Evolutionary conservation across 371 early-diverging fungal species (phyloP), one percentile per base, ranked within the genome.

Genomic region (Catenaria anguillulae): DNA sequence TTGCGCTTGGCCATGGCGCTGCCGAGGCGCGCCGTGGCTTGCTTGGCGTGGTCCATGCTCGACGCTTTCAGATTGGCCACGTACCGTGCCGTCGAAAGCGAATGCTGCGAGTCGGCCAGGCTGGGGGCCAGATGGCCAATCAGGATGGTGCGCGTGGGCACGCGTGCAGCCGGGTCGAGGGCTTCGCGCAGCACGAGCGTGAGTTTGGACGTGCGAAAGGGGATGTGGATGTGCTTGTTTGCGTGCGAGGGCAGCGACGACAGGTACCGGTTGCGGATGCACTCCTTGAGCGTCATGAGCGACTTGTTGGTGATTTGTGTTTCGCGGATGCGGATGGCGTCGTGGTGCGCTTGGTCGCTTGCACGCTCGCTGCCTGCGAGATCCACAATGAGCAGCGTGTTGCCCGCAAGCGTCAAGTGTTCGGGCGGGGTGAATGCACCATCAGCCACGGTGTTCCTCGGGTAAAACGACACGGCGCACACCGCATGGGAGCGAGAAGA

Each of bases 401-500:
- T 21, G 37, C 8, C 8, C 37, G 8, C 37, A 13, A 37, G 37
- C 37, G 13, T 4, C 37, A 37, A 13, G 37, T 13, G 8, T 4
- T 37, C 37, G 37, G 37, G 37, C n/a, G n/a, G n/a, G n/a, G n/a
- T n/a, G n/a, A n/a, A n/a, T 17, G 40, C 40, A 10, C 40, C 40
- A 40, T 40, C 40, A 17, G 40, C 40, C 40, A 40, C 17, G 40
- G 40, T 40, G 40, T 5, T 17, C 10, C 40, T 5, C 40, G 40
- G 17, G 10, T 17, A 17, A 5, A 40, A 17, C 40, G 5, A 17
- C 5, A 77, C 64, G 34, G 67, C 65, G 60, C 67, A 72, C 46
- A 77, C 62, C 29, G 73, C 75, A 61, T 77, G 78, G 19, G 72
- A 70, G 31, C 78, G 68, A 17, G 71, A 69, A 26, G 71, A 71